Conservation (phyloP, 768 basidiomycete genomes). For the Hericium coralloides region DNA sequence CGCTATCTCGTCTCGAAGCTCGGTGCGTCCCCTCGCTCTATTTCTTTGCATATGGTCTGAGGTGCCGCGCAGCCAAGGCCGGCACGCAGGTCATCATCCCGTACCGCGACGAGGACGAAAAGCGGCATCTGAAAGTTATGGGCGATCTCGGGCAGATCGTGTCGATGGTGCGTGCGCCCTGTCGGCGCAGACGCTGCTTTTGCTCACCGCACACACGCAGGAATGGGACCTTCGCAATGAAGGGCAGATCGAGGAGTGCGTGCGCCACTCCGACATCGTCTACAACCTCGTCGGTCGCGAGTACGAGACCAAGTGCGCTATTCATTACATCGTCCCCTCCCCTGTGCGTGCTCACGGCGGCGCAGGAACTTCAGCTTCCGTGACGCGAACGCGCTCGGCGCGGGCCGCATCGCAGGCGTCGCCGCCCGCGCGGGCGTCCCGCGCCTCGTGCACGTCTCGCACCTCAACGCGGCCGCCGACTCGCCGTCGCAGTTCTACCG, state of each 20-base stretch:
- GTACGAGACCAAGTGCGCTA: conserved; percentile 84
- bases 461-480: conserved; percentile 77
- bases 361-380: conserved; percentile 82
- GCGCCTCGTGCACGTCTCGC: conserved; percentile 89
- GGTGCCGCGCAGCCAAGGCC: conserved; percentile 52
- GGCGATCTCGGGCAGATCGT: conserved; percentile 97
- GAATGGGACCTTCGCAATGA: conserved; percentile 95
- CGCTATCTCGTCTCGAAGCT: conserved; percentile 92
- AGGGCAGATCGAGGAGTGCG: conserved; percentile 85
- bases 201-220: conserved; percentile 29
- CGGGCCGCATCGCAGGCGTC: conserved; percentile 79
- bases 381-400: conserved; percentile 75
- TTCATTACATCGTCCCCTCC: neutral
- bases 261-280: conserved; percentile 92
- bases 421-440: conserved; percentile 70
- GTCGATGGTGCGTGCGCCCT: conserved; percentile 57
- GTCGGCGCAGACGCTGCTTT: neutral
- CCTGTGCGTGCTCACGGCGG: neutral
- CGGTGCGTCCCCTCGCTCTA: conserved; percentile 38
- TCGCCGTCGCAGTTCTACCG: conserved; percentile 82
- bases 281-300: conserved; percentile 94
- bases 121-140: conserved; percentile 82
- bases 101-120: conserved; percentile 92
- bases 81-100: conserved; percentile 93
- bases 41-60: neutral